Conservation (phyloP, 345 rosid genomes). For the Aurinia saxatilis region DNA sequence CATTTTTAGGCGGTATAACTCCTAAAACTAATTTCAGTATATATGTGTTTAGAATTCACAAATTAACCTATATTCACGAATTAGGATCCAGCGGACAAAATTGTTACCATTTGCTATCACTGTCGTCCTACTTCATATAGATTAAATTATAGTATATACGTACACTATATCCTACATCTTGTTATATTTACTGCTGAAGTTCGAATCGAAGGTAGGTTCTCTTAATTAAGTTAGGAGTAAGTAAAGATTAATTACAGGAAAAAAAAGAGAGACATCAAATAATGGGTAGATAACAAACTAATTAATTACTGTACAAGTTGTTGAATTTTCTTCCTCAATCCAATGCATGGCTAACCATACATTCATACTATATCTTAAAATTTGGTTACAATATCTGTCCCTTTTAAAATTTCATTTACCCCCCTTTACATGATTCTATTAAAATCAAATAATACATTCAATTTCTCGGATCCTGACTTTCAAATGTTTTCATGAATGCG, state of each 20-base stretch:
- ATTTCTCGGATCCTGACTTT: no score
- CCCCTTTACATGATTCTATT: background rate
- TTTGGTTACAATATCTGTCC: constrained; percentile 9
- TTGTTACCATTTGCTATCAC: background rate
- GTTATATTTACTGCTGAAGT: background rate
- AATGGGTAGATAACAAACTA: background rate
- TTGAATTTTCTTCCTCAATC: constrained; percentile 1
- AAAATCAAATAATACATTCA: background rate
- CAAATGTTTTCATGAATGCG: no score
- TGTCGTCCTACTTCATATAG: background rate
- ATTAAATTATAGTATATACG: background rate
- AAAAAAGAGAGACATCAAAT: no score
- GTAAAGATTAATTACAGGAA: no score
- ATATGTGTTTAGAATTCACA: background rate
- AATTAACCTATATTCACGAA: background rate
- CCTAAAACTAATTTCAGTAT: background rate
- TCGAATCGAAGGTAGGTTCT: background rate
- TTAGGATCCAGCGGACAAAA: background rate
- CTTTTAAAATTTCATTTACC: background rate
- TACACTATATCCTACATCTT: background rate
- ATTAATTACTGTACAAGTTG: background rate
- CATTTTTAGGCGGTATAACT: background rate
- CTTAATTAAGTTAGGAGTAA: background rate
- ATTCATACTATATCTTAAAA: background rate
- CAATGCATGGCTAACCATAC: constrained; percentile 8